A percentile compares a stretch with the other conserved stretches of the same genome.
Conservation (phyloP, 305 asterid genomes). For the Fraxinus ornus region DNA sequence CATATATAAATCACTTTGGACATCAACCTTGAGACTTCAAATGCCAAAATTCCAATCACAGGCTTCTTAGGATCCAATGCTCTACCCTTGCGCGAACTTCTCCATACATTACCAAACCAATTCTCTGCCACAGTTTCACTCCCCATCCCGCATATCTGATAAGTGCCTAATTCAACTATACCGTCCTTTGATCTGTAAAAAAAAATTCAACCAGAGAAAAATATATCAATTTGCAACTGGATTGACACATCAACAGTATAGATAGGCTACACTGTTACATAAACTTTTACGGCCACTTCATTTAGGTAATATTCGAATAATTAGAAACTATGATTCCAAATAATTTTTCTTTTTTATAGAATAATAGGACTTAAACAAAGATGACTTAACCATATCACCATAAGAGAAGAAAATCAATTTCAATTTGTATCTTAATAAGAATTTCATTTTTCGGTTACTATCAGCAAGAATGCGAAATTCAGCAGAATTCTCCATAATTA, state of each 20-base stretch:
- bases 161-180: constrained; percentile 12
- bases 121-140: constrained; percentile 52
- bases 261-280: background rate
- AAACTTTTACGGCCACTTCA: no score
- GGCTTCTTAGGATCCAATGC: constrained; percentile 54
- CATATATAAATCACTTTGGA: constrained; percentile 66
- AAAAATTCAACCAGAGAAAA: no score
- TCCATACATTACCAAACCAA: constrained; percentile 73
- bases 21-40: constrained; percentile 68
- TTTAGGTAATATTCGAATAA: background rate
- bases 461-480: no score
- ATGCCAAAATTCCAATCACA: constrained; percentile 61
- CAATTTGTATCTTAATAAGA: background rate
- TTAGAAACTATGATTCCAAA: background rate
- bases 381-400: background rate
- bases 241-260: background rate
- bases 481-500: no score
- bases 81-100: constrained; percentile 53
- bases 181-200: constrained; percentile 28
- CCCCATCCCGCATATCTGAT: constrained; percentile 44
- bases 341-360: no score
- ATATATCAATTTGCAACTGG: background rate
- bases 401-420: background rate
- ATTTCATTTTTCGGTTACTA: no score
- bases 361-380: background rate